Conservation (phyloP, 305 asterid genomes). For the Fraxinus sp. region DNA sequence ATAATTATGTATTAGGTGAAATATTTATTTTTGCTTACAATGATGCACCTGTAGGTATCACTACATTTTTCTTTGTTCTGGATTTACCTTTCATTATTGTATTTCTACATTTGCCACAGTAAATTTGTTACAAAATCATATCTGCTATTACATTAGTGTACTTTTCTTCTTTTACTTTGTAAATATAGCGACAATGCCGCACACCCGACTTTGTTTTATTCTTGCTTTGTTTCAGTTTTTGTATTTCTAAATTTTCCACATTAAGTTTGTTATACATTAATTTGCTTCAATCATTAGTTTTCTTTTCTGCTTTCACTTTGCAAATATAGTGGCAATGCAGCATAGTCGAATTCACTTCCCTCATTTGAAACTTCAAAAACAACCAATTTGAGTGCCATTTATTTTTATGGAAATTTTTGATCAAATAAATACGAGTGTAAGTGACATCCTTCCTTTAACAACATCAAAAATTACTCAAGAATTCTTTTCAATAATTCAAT, state of each 20-base stretch:
- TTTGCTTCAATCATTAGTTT: not conserved
- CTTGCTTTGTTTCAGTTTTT: not conserved
- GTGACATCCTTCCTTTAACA: not conserved
- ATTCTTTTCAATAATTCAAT: not conserved
- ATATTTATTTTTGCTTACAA: not conserved
- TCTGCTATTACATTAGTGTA: not conserved
- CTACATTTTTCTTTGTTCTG: not conserved
- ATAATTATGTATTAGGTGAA: not conserved
- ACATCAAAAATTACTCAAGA: not conserved
- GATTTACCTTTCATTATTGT: not conserved
- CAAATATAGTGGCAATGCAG: not conserved
- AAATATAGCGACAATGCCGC: not conserved
- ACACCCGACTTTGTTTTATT: not conserved
- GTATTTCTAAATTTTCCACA: not conserved
- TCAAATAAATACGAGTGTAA: not conserved
- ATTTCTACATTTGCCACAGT: not conserved
- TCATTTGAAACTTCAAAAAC: not conserved
- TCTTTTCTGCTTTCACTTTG: not conserved
- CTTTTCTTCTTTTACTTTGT: not conserved
- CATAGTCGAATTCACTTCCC: not conserved
- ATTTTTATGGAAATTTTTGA: not conserved
- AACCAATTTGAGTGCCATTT: not conserved
- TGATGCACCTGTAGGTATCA: not conserved
- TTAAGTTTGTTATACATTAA: not conserved
- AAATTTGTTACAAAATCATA: not conserved